Conservation (phyloP, 768 basidiomycete species). For the Lanmaoa rubissima region DNA sequence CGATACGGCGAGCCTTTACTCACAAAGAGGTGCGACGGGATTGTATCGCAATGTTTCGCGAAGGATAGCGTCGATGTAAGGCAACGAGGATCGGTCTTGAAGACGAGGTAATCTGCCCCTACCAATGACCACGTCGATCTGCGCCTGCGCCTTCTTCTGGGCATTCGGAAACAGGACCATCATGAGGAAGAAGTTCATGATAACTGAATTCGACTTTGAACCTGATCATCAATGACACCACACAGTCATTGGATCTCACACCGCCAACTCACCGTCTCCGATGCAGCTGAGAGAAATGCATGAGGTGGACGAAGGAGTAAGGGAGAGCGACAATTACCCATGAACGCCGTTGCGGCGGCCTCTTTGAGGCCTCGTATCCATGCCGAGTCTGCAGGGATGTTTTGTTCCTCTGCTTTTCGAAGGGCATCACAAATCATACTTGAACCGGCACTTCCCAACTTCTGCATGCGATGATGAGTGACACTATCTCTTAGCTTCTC, state of each 20-base stretch:
- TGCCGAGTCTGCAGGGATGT: not conserved
- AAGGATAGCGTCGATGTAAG: constrained; percentile 13
- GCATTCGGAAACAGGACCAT: constrained; percentile 8
- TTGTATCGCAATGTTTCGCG: constrained; percentile 11
- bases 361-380: constrained; percentile 9
- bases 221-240: not conserved
- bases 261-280: constrained; percentile 15
- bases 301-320: not conserved
- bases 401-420: constrained; percentile 1
- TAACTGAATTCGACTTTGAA: constrained; percentile 22
- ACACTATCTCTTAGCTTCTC: not conserved
- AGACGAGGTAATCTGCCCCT: constrained; percentile 5
- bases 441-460: not conserved
- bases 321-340: not conserved
- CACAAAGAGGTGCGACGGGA: constrained; percentile 12
- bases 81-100: constrained; percentile 9
- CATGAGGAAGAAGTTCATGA: constrained; percentile 9
- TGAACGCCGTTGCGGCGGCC: constrained; percentile 13
- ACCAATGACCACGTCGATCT: constrained; percentile 9
- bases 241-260: not conserved
- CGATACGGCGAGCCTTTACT: not conserved
- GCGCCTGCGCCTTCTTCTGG: constrained; percentile 14
- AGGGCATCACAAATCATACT: constrained; percentile 10
- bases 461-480: not conserved
- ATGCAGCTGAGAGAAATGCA: not conserved